Base-by-base conservation (phyloP, 2,329 filamentous ascomycete genomes). In the Chaetomium globosum region DNA sequence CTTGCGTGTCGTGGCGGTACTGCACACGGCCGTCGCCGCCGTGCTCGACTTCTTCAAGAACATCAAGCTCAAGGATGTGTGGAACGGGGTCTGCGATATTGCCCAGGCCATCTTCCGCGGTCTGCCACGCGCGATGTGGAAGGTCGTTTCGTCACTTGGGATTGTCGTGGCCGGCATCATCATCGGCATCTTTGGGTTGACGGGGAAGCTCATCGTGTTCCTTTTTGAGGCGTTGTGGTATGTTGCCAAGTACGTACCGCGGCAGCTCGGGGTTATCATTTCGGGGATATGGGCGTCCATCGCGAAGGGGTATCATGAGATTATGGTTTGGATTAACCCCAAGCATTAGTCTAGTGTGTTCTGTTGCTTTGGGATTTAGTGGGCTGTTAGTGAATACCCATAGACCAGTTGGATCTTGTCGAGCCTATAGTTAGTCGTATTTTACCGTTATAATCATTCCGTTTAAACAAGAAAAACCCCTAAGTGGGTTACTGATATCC, bases 11-110 rank as follows among this genome's bases (percentile, higher is more conserved):
- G 62, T 76, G 2, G 77, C 77, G 1, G 67, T 77, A 0, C 1
- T 80, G 1, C 78, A 80, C 56, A 81, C 79, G 1, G 67, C 71
- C 1, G 4, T 76, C 0, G 69, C 69, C 49, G 78, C 78, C 0
- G 67, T 77, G 0, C 16, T 77, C 3, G 71, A 70, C 3, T 78
- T 76, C 64, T 76, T 81, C 65, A 66, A 69, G 13, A 46, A 54
- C 0, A 74, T 80, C 62, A 80, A 77, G 4, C 66, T 78, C n/a
- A 67, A 67, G n/a, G 79, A 82, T 61, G 71, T 82, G 3, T 74
- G 74, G 71, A 70, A 78, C 59, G 78, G 77, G 23, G 66, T 80
- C 33, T 67, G 69, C 48, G 67, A 71, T 10, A 71, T 77, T 0
- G n/a, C 70, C 2, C 52, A 67, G 31, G 67, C 74, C 39, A 53